phyloP scores from a whole-genome alignment of 306 rosid species.

The Glycine tomentella region DNA sequence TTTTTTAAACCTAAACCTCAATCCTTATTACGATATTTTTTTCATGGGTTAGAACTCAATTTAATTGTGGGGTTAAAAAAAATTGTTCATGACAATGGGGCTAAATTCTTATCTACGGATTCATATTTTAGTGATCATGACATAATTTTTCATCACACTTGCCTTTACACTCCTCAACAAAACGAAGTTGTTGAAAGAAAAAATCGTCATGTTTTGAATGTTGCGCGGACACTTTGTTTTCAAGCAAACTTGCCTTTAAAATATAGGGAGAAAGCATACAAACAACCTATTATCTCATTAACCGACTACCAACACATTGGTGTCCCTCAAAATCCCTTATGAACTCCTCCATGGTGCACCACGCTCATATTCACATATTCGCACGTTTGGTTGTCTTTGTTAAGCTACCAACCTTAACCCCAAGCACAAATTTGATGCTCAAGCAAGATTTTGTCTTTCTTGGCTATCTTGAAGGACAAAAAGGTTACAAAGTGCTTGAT shows the following conservation, averaged over 20 bases:
- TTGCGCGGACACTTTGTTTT: background rate
- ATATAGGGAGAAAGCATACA: background rate
- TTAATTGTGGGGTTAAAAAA: background rate
- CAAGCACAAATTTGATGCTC: background rate
- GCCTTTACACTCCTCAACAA: conserved; percentile 7
- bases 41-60: background rate
- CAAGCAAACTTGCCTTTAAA: background rate
- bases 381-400: background rate
- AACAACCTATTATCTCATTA: background rate
- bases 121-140: background rate
- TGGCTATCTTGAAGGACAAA: background rate
- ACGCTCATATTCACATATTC: background rate
- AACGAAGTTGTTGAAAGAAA: background rate
- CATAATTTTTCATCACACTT: background rate
- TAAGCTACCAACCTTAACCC: background rate
- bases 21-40: background rate
- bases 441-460: background rate
- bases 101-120: background rate
- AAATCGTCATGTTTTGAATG: background rate
- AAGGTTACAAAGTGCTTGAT: background rate
- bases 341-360: background rate
- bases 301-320: background rate
- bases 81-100: conserved; percentile 3
- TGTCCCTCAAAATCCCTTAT: conserved; percentile 7
- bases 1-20: background rate